Percentiles rank a stretch among this genome's conserved stretches.
Evolutionary conservation across 345 rosid genomes (phyloP).

Genomic region (Excoecaria agallocha): DNA sequence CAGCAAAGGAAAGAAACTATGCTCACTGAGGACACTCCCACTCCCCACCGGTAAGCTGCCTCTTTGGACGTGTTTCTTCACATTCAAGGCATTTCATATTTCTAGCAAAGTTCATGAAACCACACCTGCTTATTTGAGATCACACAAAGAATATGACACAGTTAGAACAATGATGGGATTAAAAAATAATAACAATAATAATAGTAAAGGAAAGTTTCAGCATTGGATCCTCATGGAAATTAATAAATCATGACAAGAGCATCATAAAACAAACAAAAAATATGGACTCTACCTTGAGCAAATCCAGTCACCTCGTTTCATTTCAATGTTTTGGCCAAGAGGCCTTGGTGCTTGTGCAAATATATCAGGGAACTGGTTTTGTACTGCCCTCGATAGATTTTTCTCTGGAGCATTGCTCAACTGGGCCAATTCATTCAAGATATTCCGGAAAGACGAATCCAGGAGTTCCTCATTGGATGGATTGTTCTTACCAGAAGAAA

Average conservation of each 20-base stretch:
- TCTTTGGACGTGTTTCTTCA: constrained; percentile 76
- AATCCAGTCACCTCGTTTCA: constrained; percentile 96
- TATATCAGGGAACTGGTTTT: constrained; percentile 41
- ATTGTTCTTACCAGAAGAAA: constrained; percentile 31
- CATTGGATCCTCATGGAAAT: background rate
- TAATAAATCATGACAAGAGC: background rate
- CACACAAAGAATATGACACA: background rate
- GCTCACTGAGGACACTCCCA: constrained; percentile 99
- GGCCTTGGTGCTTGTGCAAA: constrained; percentile 44
- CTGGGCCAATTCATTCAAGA: constrained; percentile 57
- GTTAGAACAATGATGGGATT: background rate
- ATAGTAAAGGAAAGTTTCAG: background rate
- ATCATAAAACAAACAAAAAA: constrained; percentile 5
- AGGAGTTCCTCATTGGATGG: constrained; percentile 38
- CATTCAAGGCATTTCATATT: constrained; percentile 88
- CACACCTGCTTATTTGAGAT: constrained; percentile 62
- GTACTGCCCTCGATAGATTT: constrained; percentile 27
- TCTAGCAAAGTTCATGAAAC: constrained; percentile 87
- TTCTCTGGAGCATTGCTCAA: constrained; percentile 35
- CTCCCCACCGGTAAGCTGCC: constrained; percentile 83
- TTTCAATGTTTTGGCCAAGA: constrained; percentile 48
- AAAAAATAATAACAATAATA: background rate
- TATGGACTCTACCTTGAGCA: constrained; percentile 60
- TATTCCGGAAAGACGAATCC: constrained; percentile 56
- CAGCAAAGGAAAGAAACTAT: constrained; percentile 19